phyloP scores from a whole-genome alignment of 2,329 filamentous ascomycete species.

The Botrytis byssoidea region DNA sequence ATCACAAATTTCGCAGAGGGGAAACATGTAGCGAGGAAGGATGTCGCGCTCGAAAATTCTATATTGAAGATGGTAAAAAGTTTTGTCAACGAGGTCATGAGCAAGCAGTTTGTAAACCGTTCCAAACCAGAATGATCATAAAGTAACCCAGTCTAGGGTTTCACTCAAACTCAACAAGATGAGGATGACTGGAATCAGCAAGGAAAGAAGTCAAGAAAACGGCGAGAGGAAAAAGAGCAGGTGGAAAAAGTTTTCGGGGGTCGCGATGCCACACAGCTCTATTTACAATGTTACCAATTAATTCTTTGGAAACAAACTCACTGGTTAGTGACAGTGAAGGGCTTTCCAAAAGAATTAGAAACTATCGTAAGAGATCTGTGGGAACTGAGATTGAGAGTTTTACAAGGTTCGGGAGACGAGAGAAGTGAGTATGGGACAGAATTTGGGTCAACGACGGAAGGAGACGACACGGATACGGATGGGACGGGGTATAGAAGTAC shows the following conservation, averaged over 20 bases:
- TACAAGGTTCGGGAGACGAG: slow-evolving; percentile 44
- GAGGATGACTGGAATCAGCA: slow-evolving; percentile 66
- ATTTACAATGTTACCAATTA: slow-evolving; percentile 80
- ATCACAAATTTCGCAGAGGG: slow-evolving; percentile 43
- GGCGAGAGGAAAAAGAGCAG: slow-evolving; percentile 59
- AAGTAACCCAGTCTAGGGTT: slow-evolving; percentile 33
- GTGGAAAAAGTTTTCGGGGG: slow-evolving; percentile 61
- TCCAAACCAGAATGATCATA: slow-evolving; percentile 2
- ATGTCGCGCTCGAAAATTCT: slow-evolving; percentile 59
- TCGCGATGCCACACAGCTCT: slow-evolving; percentile 70
- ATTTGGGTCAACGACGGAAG: slow-evolving; percentile 41
- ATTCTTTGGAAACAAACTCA: slow-evolving; percentile 78
- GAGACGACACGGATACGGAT: slow-evolving; percentile 40
- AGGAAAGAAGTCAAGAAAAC: slow-evolving; percentile 54
- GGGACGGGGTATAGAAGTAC: slow-evolving; percentile 41
- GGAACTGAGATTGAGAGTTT: slow-evolving; percentile 52
- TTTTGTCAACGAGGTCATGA: slow-evolving; percentile 66
- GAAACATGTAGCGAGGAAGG: slow-evolving; percentile 55
- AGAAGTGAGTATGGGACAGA: slow-evolving; percentile 39
- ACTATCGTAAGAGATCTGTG: slow-evolving; percentile 80
- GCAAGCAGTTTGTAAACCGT: slow-evolving; percentile 49
- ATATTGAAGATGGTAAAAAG: slow-evolving; percentile 61
- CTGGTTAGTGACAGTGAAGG: slow-evolving; percentile 67
- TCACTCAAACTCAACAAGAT: slow-evolving; percentile 53
- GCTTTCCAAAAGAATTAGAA: slow-evolving; percentile 72